These are phyloP conservation scores for Xylaria sp. DNA, from an alignment of 2,329 filamentous ascomycete species.

Conservation along the genomic window DNA sequence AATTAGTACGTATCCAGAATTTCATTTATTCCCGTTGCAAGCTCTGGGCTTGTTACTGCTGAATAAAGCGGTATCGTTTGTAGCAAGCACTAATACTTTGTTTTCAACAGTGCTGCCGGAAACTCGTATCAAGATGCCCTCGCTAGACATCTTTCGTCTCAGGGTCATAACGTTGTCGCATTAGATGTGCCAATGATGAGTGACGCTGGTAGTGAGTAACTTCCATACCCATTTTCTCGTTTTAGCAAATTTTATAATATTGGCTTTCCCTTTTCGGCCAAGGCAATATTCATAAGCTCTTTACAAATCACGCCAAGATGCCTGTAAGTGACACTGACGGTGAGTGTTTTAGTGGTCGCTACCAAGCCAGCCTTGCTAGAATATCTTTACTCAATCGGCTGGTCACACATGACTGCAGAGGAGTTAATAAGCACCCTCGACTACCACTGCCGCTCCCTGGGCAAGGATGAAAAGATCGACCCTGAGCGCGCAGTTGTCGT, in stretches of 20 bases:
- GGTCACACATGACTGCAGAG: constrained; percentile 33
- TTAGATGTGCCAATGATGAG: constrained; percentile 45
- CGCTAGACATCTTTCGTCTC: constrained; percentile 39
- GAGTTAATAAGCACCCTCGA: constrained; percentile 44
- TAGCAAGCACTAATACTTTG: background rate
- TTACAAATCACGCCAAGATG: background rate
- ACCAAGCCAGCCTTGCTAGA: constrained; percentile 29
- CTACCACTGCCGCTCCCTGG: constrained; percentile 36
- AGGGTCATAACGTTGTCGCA: constrained; percentile 38
- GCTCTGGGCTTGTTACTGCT: background rate
- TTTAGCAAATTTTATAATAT: too few species aligned
- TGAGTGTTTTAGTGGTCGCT: constrained; percentile 32
- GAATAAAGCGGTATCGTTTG: background rate
- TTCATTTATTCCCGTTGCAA: background rate
- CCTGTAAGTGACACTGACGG: background rate
- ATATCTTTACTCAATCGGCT: constrained; percentile 28
- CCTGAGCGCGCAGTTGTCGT: constrained; percentile 24
- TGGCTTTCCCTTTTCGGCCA: background rate
- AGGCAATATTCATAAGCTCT: background rate
- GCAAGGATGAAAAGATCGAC: constrained; percentile 18
- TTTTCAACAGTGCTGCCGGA: constrained; percentile 38
- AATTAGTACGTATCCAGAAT: constrained; percentile 23
- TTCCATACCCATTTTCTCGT: too few species aligned
- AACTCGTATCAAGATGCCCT: constrained; percentile 40
- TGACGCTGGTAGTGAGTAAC: constrained; percentile 37